phyloP scores from a whole-genome alignment of 306 rosid species.

The Quercus berberidifolia region DNA sequence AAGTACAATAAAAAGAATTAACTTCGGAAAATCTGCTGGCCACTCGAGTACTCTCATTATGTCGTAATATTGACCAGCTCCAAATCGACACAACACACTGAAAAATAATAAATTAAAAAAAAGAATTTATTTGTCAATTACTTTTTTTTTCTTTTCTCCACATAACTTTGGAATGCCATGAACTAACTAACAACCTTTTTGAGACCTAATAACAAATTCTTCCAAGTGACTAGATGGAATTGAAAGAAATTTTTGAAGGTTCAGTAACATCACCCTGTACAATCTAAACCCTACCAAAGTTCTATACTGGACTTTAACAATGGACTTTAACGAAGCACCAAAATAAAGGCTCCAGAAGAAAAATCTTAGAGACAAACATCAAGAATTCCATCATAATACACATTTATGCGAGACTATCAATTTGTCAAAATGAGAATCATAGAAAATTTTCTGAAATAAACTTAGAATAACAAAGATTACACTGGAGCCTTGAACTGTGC shows the following conservation, averaged over 20 bases:
- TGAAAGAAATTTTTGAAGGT: not conserved
- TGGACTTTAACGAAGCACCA: slow-evolving; percentile 37
- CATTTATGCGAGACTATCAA: slow-evolving; percentile 34
- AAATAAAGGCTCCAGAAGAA: slow-evolving; percentile 40
- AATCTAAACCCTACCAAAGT: slow-evolving; percentile 34
- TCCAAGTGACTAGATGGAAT: not conserved
- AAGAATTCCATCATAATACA: slow-evolving; percentile 35
- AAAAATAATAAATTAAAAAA: too few relatives aligned
- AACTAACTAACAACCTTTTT: too few relatives aligned
- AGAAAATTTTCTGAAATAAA: slow-evolving; percentile 4
- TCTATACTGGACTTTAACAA: slow-evolving; percentile 3
- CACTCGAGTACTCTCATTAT: too few relatives aligned
- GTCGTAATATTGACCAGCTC: too few relatives aligned
- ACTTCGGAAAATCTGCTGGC: too few relatives aligned
- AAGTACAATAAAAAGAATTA: too few relatives aligned
- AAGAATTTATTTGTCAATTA: too few relatives aligned
- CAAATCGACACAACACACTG: too few relatives aligned
- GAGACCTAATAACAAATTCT: not conserved
- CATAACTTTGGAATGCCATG: too few relatives aligned
- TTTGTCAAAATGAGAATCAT: slow-evolving; percentile 24
- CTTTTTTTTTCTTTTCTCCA: too few relatives aligned
- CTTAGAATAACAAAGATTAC: slow-evolving; percentile 6
- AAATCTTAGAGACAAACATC: slow-evolving; percentile 28
- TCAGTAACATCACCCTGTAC: slow-evolving; percentile 41
- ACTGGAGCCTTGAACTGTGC: slow-evolving; percentile 19